Evolutionary conservation across 2,329 filamentous ascomycete species (phyloP), one percentile per base, ranked within the genome.

Genomic region (Sporothrix variecibatus): DNA sequence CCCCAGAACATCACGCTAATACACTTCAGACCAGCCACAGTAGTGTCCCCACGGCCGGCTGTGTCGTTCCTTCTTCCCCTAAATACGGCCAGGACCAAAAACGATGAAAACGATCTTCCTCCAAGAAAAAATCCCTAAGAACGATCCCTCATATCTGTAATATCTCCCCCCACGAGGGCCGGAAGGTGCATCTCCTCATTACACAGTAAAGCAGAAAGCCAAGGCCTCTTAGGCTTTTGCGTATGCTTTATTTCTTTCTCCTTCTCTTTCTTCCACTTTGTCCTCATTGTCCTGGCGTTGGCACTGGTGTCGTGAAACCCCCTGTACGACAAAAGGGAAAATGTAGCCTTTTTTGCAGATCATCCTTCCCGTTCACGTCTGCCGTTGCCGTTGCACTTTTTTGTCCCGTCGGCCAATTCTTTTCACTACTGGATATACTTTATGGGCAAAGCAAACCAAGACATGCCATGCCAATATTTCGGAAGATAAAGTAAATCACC

Each of bases 1-100:
- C 60, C 60, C 60, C 31, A 2, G n/a, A 49, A 31, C 23, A 23
- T 3, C 23, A 34, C 43, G 43, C 65, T 68, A 68, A 34, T 68
- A 51, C 43, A 1, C 1, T 68, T 68, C 43, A 31, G 64, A 68
- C 23, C 43, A 51, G 26, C 64, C 17, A 34, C 64, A 68, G 64
- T 49, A 68, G 40, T 15, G 64, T 40, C 34, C 34, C 60, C 31
- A 64, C 17, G n/a, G n/a, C 60, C 34, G 56, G 60, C 60, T 65
- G 20, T 43, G 62, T 67, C 38, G 62, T 67, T 67, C 62, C 62
- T 46, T 64, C 34, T 23, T 46, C 38, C 62, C 62, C 51, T 56
- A 56, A 56, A 20, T 20, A 15, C 3, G 43, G 3, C 4, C 15
- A 49, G 15, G 34, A 8, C 34, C 12, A 20, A 6, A 11, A 15